These are phyloP conservation scores for Leptoxyphium fumago DNA, from an alignment of 2,329 filamentous ascomycete genomes.

Conservation along the genomic window DNA sequence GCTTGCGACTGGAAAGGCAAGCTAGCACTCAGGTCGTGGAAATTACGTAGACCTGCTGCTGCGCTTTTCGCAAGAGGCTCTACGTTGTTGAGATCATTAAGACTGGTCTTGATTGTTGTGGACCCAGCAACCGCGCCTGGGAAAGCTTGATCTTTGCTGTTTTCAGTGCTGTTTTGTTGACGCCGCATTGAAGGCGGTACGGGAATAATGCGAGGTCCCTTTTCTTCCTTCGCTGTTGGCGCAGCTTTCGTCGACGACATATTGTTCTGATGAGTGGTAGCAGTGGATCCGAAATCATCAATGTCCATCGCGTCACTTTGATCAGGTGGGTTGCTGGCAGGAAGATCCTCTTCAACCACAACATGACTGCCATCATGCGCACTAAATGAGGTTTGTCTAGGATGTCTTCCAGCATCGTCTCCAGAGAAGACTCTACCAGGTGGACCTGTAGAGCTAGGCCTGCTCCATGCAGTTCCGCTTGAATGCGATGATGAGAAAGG, in stretches of 20 bases:
- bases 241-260: conserved; percentile 1
- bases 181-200: conserved; percentile 20
- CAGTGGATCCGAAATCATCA: conserved; percentile 21
- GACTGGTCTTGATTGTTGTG: conserved; percentile 18
- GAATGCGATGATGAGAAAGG: conserved; percentile 14
- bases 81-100: conserved; percentile 36
- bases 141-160: not conserved
- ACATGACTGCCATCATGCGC: conserved; percentile 12
- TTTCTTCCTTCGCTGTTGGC: conserved; percentile 3
- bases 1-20: conserved; percentile 46
- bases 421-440: conserved; percentile 6
- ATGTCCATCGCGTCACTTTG: conserved; percentile 34
- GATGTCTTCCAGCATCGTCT: conserved; percentile 10
- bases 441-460: conserved; percentile 13
- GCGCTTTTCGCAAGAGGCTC: conserved; percentile 30
- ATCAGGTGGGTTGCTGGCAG: conserved; percentile 5
- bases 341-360: conserved; percentile 17
- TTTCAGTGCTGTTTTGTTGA: conserved; percentile 2
- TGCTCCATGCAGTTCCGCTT: not conserved
- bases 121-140: no score
- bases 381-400: conserved; percentile 3
- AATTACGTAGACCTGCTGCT: conserved; percentile 35
- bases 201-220: conserved; percentile 18
- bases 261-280: conserved; percentile 5
- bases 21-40: conserved; percentile 38